A percentile compares a stretch with the other conserved stretches of the same genome.
Conservation (phyloP, 495 filamentous ascomycete genomes). For the Aspergillus wentii region DNA sequence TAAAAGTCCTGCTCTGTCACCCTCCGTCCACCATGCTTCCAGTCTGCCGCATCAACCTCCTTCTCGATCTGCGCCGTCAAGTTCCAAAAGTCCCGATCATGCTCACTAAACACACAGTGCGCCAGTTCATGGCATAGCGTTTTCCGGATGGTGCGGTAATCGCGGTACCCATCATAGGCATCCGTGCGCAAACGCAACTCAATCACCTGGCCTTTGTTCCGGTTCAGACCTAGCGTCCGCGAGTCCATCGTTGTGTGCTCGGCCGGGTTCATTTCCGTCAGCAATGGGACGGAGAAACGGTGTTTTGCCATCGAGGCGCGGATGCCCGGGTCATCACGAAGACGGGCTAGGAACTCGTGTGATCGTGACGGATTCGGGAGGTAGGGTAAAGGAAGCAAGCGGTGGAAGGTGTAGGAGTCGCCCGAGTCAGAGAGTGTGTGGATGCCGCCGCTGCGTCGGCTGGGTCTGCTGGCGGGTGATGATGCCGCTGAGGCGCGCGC, state of each 20-base stretch:
- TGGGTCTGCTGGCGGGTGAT: conserved; percentile 16
- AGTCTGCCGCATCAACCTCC: conserved; percentile 79
- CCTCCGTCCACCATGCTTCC: conserved; percentile 58
- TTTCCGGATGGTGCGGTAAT: conserved; percentile 84
- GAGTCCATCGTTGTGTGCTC: conserved; percentile 76
- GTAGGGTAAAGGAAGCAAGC: conserved; percentile 68
- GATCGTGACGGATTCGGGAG: conserved; percentile 68
- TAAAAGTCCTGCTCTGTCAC: conserved; percentile 68
- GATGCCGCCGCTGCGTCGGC: conserved; percentile 35
- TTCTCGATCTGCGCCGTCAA: conserved; percentile 78
- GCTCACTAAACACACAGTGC: conserved; percentile 80
- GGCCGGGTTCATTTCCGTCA: conserved; percentile 93
- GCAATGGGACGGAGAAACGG: conserved; percentile 76
- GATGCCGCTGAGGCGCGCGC: conserved; percentile 30
- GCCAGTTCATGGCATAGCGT: conserved; percentile 94
- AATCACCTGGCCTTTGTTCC: conserved; percentile 85
- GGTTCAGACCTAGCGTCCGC: conserved; percentile 80
- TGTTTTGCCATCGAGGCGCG: conserved; percentile 74
- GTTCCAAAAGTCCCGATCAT: conserved; percentile 86
- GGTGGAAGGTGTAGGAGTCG: conserved; percentile 73
- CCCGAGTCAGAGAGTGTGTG: conserved; percentile 40
- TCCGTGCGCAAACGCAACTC: conserved; percentile 88
- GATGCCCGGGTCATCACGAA: conserved; percentile 83
- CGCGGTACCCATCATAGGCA: conserved; percentile 87
- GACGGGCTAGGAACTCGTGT: conserved; percentile 67